phyloP scores from a whole-genome alignment of 2,329 filamentous ascomycete genomes.

The Pestalotiopsis sp. region DNA sequence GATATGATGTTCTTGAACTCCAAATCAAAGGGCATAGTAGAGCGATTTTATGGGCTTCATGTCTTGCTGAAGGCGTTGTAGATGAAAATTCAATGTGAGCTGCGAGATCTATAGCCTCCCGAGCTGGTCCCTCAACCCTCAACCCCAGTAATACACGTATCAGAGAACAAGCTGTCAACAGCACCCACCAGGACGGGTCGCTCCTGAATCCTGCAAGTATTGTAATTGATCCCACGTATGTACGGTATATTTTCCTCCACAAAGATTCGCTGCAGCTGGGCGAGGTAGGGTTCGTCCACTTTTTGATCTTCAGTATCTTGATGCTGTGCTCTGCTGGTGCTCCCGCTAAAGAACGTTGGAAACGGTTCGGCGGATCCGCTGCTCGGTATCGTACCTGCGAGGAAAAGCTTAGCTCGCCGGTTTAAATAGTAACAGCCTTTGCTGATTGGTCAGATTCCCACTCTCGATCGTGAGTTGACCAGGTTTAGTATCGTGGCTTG shows the following conservation, averaged over 20 bases:
- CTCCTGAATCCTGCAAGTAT: background rate
- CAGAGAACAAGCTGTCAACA: background rate
- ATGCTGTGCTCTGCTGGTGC: background rate
- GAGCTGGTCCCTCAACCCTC: background rate
- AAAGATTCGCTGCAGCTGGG: background rate
- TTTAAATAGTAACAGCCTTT: background rate
- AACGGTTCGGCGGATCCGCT: background rate
- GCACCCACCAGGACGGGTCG: background rate
- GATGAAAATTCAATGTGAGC: too few relatives aligned
- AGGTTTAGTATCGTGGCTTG: background rate
- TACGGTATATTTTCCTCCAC: background rate
- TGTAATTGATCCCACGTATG: background rate
- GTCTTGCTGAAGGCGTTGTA: too few relatives aligned
- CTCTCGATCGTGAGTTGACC: background rate
- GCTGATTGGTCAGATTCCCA: background rate
- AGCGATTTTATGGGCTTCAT: too few relatives aligned
- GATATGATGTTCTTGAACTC: too few relatives aligned
- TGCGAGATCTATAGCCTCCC: too few relatives aligned
- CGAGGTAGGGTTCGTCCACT: background rate
- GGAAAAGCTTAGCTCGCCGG: background rate
- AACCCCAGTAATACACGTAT: background rate
- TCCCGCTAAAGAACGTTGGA: background rate
- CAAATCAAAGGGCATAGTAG: too few relatives aligned
- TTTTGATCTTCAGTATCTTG: background rate
- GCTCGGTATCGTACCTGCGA: background rate